Evolutionary conservation across 805 yeast genomes (phyloP), one percentile per base, ranked within the genome.

Genomic region (Saccharomycopsis amapae): DNA sequence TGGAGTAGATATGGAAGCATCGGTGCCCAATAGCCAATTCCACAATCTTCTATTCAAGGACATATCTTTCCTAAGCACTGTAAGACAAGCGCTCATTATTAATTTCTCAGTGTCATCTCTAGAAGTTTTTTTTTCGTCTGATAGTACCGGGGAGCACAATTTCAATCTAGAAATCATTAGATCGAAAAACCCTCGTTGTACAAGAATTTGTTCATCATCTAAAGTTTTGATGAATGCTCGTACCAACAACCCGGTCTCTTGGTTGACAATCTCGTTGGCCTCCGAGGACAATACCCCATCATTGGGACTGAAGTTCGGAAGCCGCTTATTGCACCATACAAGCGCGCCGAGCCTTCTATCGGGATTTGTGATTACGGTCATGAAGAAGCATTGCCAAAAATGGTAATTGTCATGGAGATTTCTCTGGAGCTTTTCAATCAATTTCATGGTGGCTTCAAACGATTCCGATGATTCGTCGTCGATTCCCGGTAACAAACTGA

Each of bases 391-490:
- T 55, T 80, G 93, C 97, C 97, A 90, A 63, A 90, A 93, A 53
- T 84, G 78, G 1, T 78, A 61, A 57, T 85, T 85, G 55, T 86
- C 79, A 33, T 67, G 66, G 35, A 86, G 58, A 40, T 77, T 76
- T 5, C 48, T 55, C 53, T 78, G 76, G 54, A 89, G 69, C 1
- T 65, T 59, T 39, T 80, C 88, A 31, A 90, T 67, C 35, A 90
- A 58, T 0, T 65, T 65, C 44, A 87, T 52, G 1, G 80, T 73
- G 1, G 79, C 73, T 12, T 68, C 70, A 58, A 83, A 90, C 26
- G 80, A 80, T 56, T 93, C 98, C 18, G 89, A 78, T 34, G 89
- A 77, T 53, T 89, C 96, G 56, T 93, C 97, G 56, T 93, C 98
- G 42, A 93, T 73, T 0, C 96, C 96, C 0, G 96, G 88, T 2